A percentile compares a stretch with the other conserved stretches of the same genome.
Evolutionary conservation across 257 asterid genomes (phyloP).

Genomic region (Salvia miltiorrhiza): DNA sequence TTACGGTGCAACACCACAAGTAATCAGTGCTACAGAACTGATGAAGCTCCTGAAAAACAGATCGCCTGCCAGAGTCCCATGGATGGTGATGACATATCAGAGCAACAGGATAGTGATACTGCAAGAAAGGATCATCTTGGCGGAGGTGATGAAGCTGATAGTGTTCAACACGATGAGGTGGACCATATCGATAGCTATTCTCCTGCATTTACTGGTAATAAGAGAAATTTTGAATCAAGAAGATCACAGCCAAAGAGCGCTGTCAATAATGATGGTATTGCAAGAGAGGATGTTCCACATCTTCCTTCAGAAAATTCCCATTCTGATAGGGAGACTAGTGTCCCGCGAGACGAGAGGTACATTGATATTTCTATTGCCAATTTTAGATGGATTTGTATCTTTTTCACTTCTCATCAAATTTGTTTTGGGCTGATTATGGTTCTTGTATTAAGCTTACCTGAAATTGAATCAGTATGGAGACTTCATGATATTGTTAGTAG

Average conservation of each 20-base stretch:
- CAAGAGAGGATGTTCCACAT: conserved; percentile 37
- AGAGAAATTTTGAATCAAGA: conserved; percentile 44
- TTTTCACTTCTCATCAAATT: conserved; percentile 2
- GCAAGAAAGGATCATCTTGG: conserved; percentile 18
- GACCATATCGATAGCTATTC: conserved; percentile 37
- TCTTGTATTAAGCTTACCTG: not conserved
- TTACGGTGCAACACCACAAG: not conserved
- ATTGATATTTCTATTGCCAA: conserved; percentile 6
- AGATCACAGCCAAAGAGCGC: conserved; percentile 37
- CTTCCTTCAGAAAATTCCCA: conserved; percentile 33
- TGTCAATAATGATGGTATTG: conserved; percentile 28
- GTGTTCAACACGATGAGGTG: conserved; percentile 41
- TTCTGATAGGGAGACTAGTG: conserved; percentile 39
- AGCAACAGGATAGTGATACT: conserved; percentile 45
- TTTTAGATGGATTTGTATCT: not conserved
- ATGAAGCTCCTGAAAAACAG: conserved; percentile 43
- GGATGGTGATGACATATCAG: conserved; percentile 55
- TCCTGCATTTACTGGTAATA: conserved; percentile 40
- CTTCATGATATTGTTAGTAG: not conserved
- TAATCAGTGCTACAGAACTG: not conserved
- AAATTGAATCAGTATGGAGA: not conserved
- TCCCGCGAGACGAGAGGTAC: conserved; percentile 58
- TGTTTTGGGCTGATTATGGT: conserved; percentile 7
- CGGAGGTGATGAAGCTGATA: conserved; percentile 45
- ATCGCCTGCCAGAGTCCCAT: conserved; percentile 58